Evolutionary conservation across 169 alveolate species (phyloP), one percentile per base, ranked within the genome.

Genomic region (Plasmodium ovale): DNA sequence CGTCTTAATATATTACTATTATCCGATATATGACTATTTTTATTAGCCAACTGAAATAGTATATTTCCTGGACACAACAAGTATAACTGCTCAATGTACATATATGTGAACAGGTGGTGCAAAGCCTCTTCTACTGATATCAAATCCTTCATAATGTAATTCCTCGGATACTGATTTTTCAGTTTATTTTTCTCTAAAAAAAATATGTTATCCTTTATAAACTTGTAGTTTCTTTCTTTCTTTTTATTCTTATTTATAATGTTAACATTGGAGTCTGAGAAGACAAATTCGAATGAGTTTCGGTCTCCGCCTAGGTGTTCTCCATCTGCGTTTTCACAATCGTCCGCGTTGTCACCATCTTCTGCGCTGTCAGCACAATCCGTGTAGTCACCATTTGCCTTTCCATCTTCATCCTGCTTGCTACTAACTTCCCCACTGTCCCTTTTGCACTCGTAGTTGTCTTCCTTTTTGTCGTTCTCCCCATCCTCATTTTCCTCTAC

Each of bases 21-120:
- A 10, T 69, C 74, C 5, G 62, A 14, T 47, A 27, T 1, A 14
- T 60, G 64, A 21, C 23, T 29, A 2, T 62, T 39, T 44, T 49
- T 42, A 85, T 69, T 85, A 12, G 72, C 6, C 56, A 68, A 31
- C 33, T 85, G 39, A 56, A 85, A 85, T 56, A 85, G 62, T n/a
- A 37, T 54, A 44, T 56, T 85, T 56, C 37, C 39, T 56, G 91
- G 71, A 37, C 65, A 67, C 19, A 85, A 72, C 21, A 85, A 68
- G 64, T 85, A 85, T n/a, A 85, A 53, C 27, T 85, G 87, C 39
- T 85, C 91, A 39, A 85, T 85, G 69, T 85, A 85, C 87, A 85
- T 85, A 71, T 68, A 85, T 53, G 91, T 68, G 51, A 85, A 85
- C 6, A 85, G 64, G 31, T 85, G 91, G 35, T 85, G 87, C 31